phyloP scores from a whole-genome alignment of 2,329 filamentous ascomycete species.

The Cladosporium velox region DNA sequence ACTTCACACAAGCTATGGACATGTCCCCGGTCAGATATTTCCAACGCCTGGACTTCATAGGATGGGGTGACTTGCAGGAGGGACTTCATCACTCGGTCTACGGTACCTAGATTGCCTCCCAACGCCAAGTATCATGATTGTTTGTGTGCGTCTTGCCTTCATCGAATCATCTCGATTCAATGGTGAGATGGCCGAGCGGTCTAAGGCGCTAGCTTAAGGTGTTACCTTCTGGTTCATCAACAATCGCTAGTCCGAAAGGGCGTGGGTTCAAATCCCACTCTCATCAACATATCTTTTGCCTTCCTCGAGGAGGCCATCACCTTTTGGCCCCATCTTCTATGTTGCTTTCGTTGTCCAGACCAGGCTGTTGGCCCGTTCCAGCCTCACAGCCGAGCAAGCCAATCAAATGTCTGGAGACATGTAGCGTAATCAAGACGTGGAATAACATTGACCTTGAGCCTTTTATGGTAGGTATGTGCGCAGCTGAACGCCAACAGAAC shows the following conservation, averaged over 20 bases:
- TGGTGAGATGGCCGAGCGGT: conserved; percentile 22
- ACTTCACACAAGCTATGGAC: not conserved
- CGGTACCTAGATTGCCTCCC: no score
- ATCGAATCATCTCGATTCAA: conserved; percentile 6
- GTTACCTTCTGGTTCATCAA: not conserved
- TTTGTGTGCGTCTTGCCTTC: not conserved
- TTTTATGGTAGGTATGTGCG: not conserved
- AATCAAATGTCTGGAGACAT: not conserved
- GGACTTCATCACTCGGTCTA: not conserved
- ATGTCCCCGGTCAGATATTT: not conserved
- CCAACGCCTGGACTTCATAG: not conserved
- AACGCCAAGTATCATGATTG: not conserved
- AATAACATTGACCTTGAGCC: not conserved
- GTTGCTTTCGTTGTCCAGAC: not conserved
- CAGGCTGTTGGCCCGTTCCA: not conserved
- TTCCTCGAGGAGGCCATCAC: not conserved
- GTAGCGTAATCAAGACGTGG: not conserved
- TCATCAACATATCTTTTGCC: conserved; percentile 19
- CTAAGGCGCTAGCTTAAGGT: conserved; percentile 22
- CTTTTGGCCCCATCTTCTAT: not conserved
- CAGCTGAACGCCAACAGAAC: not conserved
- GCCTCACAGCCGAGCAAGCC: not conserved
- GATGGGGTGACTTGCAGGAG: not conserved
- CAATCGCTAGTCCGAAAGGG: conserved; percentile 21
- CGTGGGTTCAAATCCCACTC: conserved; percentile 22